phyloP scores from a whole-genome alignment of 202 grass and related monocot species.

The Musa balbisiana region DNA sequence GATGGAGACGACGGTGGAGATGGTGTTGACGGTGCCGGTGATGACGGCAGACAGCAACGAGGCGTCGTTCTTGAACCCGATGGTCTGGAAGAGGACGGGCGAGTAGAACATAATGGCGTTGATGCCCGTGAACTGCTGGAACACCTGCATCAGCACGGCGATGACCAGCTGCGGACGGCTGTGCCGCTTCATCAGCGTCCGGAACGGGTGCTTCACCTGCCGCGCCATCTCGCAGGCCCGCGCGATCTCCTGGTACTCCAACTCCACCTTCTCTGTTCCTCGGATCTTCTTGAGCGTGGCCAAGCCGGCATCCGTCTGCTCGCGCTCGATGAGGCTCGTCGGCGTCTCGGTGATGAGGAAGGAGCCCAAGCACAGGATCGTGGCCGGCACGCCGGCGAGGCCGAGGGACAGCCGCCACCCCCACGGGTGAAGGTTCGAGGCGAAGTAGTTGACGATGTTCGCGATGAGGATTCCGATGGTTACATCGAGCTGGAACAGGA shows the following conservation, averaged over 20 bases:
- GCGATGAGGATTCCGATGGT: conserved; percentile 67
- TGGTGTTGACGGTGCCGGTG: conserved; percentile 47
- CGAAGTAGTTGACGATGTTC: conserved; percentile 64
- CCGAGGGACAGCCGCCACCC: conserved; percentile 82
- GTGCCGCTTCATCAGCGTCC: conserved; percentile 28
- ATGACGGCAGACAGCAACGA: conserved; percentile 63
- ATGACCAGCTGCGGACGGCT: conserved; percentile 64
- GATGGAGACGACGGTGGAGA: conserved; percentile 60
- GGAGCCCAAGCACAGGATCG: conserved; percentile 46
- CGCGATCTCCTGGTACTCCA: conserved; percentile 54
- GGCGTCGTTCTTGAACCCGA: conserved; percentile 43
- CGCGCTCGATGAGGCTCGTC: conserved; percentile 62
- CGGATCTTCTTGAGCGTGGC: conserved; percentile 49
- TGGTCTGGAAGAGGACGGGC: conserved; percentile 71
- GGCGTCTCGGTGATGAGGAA: conserved; percentile 72
- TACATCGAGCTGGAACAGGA: conserved; percentile 84
- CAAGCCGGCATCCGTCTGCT: conserved; percentile 13
- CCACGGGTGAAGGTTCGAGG: conserved; percentile 28
- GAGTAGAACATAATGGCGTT: conserved; percentile 94
- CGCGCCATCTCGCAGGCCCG: conserved; percentile 35
- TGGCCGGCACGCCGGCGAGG: conserved; percentile 42
- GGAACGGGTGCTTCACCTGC: conserved; percentile 49
- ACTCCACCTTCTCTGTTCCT: conserved; percentile 36
- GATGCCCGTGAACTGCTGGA: conserved; percentile 83
- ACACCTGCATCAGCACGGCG: conserved; percentile 58